phyloP scores from a whole-genome alignment of 352 stramenopile genomes.

The Pythium folliculosum region DNA sequence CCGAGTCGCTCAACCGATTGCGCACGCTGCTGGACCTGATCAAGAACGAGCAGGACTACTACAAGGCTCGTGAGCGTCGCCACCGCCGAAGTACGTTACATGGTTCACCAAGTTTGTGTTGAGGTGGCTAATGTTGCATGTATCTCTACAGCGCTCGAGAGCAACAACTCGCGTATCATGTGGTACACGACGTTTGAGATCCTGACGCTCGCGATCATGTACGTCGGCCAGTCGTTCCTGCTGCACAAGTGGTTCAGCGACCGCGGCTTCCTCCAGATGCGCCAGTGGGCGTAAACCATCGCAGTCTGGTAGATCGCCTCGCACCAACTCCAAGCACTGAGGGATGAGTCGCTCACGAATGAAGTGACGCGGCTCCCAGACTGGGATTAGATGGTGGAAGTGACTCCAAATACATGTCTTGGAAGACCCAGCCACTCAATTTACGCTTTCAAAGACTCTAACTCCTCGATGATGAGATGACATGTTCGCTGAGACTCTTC shows the following conservation, averaged over 20 bases:
- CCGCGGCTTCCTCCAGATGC: slow-evolving; percentile 66
- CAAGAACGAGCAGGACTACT: slow-evolving; percentile 80
- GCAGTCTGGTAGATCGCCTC: too few relatives aligned
- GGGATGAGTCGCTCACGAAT: neutral
- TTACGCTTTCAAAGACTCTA: slow-evolving; percentile 10
- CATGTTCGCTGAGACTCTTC: neutral
- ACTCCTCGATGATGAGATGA: slow-evolving; percentile 4
- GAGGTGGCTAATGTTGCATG: neutral
- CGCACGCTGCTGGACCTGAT: slow-evolving; percentile 69
- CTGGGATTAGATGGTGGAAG: neutral
- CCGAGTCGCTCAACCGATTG: slow-evolving; percentile 60
- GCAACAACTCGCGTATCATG: slow-evolving; percentile 78
- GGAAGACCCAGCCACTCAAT: too few relatives aligned
- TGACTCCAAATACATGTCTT: neutral
- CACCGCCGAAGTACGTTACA: slow-evolving; percentile 67
- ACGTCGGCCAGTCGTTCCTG: slow-evolving; percentile 71
- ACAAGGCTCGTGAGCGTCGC: slow-evolving; percentile 62
- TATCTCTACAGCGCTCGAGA: slow-evolving; percentile 52
- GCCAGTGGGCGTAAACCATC: slow-evolving; percentile 55
- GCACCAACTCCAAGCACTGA: too few relatives aligned
- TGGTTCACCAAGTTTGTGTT: too few relatives aligned
- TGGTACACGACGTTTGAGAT: slow-evolving; percentile 82
- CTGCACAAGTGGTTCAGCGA: slow-evolving; percentile 88
- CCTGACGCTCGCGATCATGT: slow-evolving; percentile 62
- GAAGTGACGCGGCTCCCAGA: neutral